Evolutionary conservation across 2,329 filamentous ascomycete genomes (phyloP).

Genomic region (Teratosphaeria pseudoeucalypti): DNA sequence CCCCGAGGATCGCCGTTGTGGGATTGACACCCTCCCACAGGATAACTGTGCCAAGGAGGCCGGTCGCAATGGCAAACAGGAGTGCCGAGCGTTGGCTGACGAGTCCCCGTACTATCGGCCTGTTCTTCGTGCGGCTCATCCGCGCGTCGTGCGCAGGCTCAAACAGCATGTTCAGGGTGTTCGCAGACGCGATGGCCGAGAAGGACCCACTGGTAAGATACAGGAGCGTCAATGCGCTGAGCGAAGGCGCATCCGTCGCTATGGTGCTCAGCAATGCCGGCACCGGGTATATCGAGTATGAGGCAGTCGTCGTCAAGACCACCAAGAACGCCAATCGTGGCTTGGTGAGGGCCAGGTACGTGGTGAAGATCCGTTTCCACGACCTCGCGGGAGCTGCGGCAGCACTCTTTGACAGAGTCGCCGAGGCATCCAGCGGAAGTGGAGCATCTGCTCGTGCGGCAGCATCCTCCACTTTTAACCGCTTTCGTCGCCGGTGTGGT

Average conservation of each 20-base stretch:
- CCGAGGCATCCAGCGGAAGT: conserved; percentile 51
- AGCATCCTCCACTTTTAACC: conserved; percentile 21
- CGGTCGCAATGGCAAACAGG: conserved; percentile 68
- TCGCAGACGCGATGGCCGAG: conserved; percentile 80
- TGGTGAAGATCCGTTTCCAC: conserved; percentile 58
- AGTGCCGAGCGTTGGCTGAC: conserved; percentile 61
- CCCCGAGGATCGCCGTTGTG: conserved; percentile 77
- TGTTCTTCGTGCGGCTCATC: conserved; percentile 87
- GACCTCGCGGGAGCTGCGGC: conserved; percentile 46
- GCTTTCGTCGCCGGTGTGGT: conserved; percentile 24
- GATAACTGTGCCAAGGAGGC: conserved; percentile 55
- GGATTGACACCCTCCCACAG: conserved; percentile 89
- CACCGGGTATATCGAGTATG: conserved; percentile 88
- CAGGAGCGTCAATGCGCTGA: conserved; percentile 81
- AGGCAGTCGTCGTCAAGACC: conserved; percentile 77
- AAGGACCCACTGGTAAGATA: conserved; percentile 82
- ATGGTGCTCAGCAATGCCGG: conserved; percentile 70
- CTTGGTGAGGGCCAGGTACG: conserved; percentile 87
- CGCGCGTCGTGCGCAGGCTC: conserved; percentile 81
- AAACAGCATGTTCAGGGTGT: conserved; percentile 94
- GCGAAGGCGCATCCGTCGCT: conserved; percentile 59
- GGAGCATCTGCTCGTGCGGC: conserved; percentile 11
- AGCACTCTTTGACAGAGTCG: conserved; percentile 48
- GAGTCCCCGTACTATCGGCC: conserved; percentile 75
- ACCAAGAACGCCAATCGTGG: conserved; percentile 86